phyloP scores from a whole-genome alignment of 805 yeast genomes.

The Suhomyces sp. region DNA sequence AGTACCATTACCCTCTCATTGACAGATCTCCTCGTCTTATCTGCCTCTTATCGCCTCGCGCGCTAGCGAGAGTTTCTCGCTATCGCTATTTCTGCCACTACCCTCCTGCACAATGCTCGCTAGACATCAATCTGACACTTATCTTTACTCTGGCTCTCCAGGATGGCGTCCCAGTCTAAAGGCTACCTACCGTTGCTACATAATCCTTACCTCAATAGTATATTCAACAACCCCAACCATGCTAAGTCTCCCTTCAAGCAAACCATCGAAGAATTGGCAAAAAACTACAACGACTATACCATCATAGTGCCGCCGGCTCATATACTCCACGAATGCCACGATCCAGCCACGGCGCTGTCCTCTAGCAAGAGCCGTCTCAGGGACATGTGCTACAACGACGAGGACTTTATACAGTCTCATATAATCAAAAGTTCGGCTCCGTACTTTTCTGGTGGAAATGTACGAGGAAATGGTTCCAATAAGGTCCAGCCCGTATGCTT shows the following conservation, averaged over 20 bases:
- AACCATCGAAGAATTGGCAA: constrained; percentile 42
- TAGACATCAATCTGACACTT: not conserved
- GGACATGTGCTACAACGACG: constrained; percentile 52
- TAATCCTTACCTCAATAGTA: constrained; percentile 62
- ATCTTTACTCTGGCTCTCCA: not conserved
- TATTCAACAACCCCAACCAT: constrained; percentile 59
- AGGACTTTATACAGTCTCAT: constrained; percentile 64
- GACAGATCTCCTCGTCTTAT: too few relatives aligned
- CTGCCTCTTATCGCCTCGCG: not conserved
- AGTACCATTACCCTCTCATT: too few relatives aligned
- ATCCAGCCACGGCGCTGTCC: constrained; percentile 20
- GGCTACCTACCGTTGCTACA: constrained; percentile 43
- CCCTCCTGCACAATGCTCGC: not conserved
- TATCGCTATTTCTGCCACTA: not conserved
- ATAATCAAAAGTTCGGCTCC: constrained; percentile 40
- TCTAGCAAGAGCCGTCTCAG: constrained; percentile 31
- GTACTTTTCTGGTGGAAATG: constrained; percentile 19
- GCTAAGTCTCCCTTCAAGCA: constrained; percentile 43
- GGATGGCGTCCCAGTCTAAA: constrained; percentile 34
- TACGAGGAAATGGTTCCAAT: constrained; percentile 12
- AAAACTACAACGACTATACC: constrained; percentile 49
- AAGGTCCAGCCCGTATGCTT: constrained; percentile 43
- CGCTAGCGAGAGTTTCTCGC: not conserved
- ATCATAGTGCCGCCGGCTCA: constrained; percentile 63
- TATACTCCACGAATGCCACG: constrained; percentile 35